phyloP scores from a whole-genome alignment of 768 basidiomycete species.

The Clathrus columnatus region DNA sequence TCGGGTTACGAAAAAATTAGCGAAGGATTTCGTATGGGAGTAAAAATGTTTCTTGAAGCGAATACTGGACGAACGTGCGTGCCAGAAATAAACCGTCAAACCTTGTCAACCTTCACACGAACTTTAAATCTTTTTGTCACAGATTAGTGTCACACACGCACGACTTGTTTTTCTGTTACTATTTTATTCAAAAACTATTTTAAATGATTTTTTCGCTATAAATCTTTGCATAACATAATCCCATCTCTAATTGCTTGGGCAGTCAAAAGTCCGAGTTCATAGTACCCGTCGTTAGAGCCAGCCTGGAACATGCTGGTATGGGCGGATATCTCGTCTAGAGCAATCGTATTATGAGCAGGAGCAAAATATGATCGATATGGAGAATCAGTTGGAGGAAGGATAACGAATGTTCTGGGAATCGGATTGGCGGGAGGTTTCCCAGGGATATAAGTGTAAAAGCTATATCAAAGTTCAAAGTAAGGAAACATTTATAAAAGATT shows the following conservation, averaged over 20 bases:
- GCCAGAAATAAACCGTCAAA: background rate
- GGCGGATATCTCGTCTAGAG: conserved; percentile 70
- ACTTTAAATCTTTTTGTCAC: no score
- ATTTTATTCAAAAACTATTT: background rate
- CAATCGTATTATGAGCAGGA: conserved; percentile 56
- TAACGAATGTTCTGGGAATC: conserved; percentile 62
- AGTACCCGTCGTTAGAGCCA: conserved; percentile 82
- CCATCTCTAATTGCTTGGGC: conserved; percentile 56
- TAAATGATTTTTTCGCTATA: background rate
- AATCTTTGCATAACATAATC: conserved; percentile 22
- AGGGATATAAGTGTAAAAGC: conserved; percentile 76
- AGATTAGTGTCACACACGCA: no score
- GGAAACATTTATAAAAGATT: background rate
- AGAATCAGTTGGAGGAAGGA: conserved; percentile 51
- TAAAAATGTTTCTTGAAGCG: background rate
- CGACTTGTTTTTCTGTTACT: no score
- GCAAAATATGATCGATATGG: conserved; percentile 46
- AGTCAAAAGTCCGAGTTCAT: conserved; percentile 66
- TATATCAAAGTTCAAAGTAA: conserved; percentile 21
- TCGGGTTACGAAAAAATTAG: no score
- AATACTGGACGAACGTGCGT: background rate
- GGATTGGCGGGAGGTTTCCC: conserved; percentile 50
- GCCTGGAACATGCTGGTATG: conserved; percentile 86
- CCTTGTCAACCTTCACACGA: no score
- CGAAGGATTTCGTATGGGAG: no score